phyloP scores from a whole-genome alignment of 139 green algal species.

The Marvania coccoides region DNA sequence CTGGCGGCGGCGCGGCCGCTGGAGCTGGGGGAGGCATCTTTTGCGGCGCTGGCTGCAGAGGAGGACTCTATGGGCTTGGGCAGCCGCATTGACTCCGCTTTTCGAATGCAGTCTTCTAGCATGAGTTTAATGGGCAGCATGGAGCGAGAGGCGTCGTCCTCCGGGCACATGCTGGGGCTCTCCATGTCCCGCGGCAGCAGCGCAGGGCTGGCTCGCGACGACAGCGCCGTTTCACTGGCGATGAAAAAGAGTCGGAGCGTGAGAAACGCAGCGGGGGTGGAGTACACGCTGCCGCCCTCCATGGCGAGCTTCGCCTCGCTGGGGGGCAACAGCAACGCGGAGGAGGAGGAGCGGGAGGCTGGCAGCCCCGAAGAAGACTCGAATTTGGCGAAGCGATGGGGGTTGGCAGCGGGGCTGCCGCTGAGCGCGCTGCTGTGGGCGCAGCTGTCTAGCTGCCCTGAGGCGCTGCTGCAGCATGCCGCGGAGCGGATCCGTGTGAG shows the following conservation, averaged over 20 bases:
- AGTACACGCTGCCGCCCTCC: conserved; percentile 9
- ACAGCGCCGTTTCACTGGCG: not conserved
- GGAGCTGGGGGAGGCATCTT: not conserved
- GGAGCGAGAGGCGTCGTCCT: too few species aligned
- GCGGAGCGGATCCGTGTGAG: conserved; percentile 26
- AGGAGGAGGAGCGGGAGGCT: too few species aligned
- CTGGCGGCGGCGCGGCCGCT: not conserved
- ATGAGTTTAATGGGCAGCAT: too few species aligned
- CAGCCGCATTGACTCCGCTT: not conserved
- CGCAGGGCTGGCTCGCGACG: too few species aligned
- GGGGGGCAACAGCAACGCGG: not conserved
- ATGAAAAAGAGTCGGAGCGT: not conserved
- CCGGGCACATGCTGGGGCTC: too few species aligned
- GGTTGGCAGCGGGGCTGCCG: conserved; percentile 4
- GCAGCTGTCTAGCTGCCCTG: conserved; percentile 6
- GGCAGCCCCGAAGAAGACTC: not conserved
- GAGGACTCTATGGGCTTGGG: not conserved
- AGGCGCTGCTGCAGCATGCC: conserved; percentile 11
- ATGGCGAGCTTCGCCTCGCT: not conserved
- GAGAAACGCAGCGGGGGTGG: conserved; percentile 24
- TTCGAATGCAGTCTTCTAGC: too few species aligned
- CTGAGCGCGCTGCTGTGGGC: conserved; percentile 9
- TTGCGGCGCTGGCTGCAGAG: not conserved
- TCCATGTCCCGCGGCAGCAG: too few species aligned
- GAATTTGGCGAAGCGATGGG: conserved; percentile 5